These are phyloP conservation scores for Cyberlindnera sargentensis DNA, from an alignment of 805 yeast species.

Conservation along the genomic window DNA sequence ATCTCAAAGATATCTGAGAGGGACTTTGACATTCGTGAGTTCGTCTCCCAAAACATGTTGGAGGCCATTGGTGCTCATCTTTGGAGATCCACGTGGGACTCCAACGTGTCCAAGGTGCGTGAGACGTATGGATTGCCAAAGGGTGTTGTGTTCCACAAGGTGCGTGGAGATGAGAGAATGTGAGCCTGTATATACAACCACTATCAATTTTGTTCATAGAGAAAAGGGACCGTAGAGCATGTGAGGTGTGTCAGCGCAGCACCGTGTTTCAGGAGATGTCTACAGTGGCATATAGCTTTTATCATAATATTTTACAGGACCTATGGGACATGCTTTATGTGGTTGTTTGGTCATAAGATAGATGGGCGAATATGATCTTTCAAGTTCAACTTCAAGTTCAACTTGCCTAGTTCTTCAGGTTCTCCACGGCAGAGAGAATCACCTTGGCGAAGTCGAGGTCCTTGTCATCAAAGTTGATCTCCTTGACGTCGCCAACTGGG, in stretches of 20 bases:
- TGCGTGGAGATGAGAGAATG: slow-evolving; percentile 18
- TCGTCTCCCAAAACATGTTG: slow-evolving; percentile 48
- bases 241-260: too few relatives aligned
- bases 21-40: slow-evolving; percentile 65
- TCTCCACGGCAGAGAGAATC: slow-evolving; percentile 58
- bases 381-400: background rate
- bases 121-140: slow-evolving; percentile 61
- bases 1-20: slow-evolving; percentile 25
- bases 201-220: background rate
- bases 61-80: slow-evolving; percentile 86
- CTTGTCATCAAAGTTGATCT: slow-evolving; percentile 78
- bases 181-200: background rate
- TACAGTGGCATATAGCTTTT: too few relatives aligned
- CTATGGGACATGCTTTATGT: too few relatives aligned
- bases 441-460: slow-evolving; percentile 77
- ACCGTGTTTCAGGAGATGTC: too few relatives aligned
- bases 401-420: slow-evolving; percentile 26
- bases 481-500: slow-evolving; percentile 27
- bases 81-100: slow-evolving; percentile 84
- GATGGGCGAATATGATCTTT: too few relatives aligned
- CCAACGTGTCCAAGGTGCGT: slow-evolving; percentile 63
- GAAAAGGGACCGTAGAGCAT: too few relatives aligned
- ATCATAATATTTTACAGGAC: too few relatives aligned
- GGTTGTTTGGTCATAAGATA: too few relatives aligned
- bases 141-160: slow-evolving; percentile 64